Evolutionary conservation across 2,329 filamentous ascomycete species (phyloP).

Genomic region (Alternaria novae-zelandiae): DNA sequence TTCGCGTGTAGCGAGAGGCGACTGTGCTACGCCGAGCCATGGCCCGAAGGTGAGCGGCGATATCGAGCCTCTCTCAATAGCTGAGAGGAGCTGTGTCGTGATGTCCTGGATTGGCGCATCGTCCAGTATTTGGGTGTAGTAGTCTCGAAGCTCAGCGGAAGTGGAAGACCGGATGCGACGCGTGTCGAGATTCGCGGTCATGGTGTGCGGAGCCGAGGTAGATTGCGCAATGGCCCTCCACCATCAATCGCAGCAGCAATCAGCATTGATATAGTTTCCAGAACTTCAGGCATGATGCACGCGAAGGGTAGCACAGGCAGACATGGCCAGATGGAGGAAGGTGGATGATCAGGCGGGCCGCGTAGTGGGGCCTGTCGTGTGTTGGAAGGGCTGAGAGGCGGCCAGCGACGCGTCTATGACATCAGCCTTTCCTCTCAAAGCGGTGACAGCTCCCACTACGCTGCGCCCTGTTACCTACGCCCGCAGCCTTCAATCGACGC

Average conservation of each 20-base stretch:
- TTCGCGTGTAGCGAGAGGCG: slow-evolving; percentile 18
- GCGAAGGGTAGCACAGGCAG: not conserved
- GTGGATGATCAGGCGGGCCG: slow-evolving; percentile 1
- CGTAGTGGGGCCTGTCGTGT: not conserved
- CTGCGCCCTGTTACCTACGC: not conserved
- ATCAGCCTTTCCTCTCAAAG: not conserved
- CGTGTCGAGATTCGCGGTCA: slow-evolving; percentile 5
- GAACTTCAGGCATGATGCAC: not conserved
- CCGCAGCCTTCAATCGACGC: not conserved
- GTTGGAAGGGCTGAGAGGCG: not conserved
- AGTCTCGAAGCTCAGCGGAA: slow-evolving; percentile 8
- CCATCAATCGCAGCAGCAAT: not conserved
- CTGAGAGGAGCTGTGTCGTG: slow-evolving; percentile 12
- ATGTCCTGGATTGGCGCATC: not conserved
- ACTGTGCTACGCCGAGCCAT: slow-evolving; percentile 35
- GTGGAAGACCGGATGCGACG: slow-evolving; percentile 11
- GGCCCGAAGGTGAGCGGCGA: slow-evolving; percentile 22
- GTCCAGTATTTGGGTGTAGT: slow-evolving; percentile 2
- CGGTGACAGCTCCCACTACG: not conserved
- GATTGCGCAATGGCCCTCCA: not conserved
- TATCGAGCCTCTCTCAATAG: slow-evolving; percentile 25
- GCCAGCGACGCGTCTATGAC: not conserved
- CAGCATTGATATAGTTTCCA: not conserved
- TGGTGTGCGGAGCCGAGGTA: not conserved
- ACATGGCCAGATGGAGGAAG: not conserved